Evolutionary conservation across 2,329 filamentous ascomycete genomes (phyloP), one percentile per base, ranked within the genome.

Genomic region (Colletotrichum caudatum): DNA sequence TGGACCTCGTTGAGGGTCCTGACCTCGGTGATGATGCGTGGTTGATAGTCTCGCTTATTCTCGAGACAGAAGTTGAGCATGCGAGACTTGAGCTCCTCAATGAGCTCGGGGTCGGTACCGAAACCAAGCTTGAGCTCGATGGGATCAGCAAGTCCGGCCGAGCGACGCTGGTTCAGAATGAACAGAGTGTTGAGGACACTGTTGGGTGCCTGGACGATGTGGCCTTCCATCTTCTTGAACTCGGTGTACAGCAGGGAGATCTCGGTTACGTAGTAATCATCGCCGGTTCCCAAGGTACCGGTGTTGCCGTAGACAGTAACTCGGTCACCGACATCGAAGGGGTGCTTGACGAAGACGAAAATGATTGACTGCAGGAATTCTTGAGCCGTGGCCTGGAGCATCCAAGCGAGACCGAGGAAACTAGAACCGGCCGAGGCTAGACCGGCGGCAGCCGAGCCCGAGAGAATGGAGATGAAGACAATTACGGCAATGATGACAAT

Each of bases 161-260:
- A 97, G 65, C 95, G 92, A 57, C 95, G 91, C 83, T 97, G 94
- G 81, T 98, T 98, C 56, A 98, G 90, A 74, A 98, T 97, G 82
- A 98, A 98, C 0, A 98, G 87, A 0, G 90, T 94, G 82, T 98
- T 98, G 66, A 98, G 88, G 48, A 97, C 91, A 69, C 93, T 97
- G 87, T 98, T 98, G 14, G 95, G 95, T 0, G 95, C 95, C 81
- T 98, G 95, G 0, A 98, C 95, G 33, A 98, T 92, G 77, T 98
- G 95, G 2, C 95, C 95, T 81, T 98, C 92, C 93, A 98, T 95
- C 85, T 98, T 98, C 87, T 98, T 98, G 85, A 98, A 98, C 78
- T 98, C 95, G 18, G 95, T 98, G 80, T 96, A 98, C 20, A 98
- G 87, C 1, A 98, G 87, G 1, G 94, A 93, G 66, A 98, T 97